These are phyloP conservation scores for Tetradesmus obliquus DNA, from an alignment of 139 green algal species.

Conservation along the genomic window DNA sequence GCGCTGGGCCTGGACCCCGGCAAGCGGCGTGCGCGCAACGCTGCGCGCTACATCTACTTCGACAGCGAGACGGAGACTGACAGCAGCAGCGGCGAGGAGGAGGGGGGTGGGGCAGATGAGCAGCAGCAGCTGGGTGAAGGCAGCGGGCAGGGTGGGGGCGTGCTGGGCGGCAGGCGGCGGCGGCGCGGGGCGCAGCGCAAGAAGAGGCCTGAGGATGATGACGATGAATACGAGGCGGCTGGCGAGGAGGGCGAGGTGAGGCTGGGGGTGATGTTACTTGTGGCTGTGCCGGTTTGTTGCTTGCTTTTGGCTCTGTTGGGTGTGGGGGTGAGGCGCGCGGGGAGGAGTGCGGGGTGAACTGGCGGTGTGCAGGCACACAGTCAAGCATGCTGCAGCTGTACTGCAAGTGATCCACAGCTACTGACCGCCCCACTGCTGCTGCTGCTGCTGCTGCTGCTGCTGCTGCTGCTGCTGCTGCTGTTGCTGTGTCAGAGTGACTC, in stretches of 20 bases:
- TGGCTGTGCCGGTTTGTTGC: background rate
- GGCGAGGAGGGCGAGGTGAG: constrained; percentile 13
- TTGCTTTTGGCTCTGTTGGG: background rate
- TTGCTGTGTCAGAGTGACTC: background rate
- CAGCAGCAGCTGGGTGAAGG: background rate
- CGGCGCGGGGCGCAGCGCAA: background rate
- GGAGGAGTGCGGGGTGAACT: background rate
- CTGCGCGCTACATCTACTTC: constrained; percentile 30
- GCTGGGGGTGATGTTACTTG: background rate
- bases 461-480: constrained; percentile 11
- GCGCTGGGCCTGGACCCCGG: background rate
- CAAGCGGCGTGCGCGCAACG: background rate
- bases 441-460: background rate
- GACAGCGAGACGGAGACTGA: background rate
- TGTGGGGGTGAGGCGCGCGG: background rate
- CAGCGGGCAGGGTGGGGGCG: too few species aligned
- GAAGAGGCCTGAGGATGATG: constrained; percentile 11
- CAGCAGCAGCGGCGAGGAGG: background rate
- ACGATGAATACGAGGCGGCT: constrained; percentile 7
- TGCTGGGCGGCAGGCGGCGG: background rate
- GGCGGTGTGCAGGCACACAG: background rate
- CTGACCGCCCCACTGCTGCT: background rate
- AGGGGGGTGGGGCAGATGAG: background rate
- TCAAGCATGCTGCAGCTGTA: background rate
- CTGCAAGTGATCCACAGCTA: background rate